These are phyloP conservation scores for Penicillium bialowiezense DNA, from an alignment of 495 filamentous ascomycete genomes.

Conservation along the genomic window DNA sequence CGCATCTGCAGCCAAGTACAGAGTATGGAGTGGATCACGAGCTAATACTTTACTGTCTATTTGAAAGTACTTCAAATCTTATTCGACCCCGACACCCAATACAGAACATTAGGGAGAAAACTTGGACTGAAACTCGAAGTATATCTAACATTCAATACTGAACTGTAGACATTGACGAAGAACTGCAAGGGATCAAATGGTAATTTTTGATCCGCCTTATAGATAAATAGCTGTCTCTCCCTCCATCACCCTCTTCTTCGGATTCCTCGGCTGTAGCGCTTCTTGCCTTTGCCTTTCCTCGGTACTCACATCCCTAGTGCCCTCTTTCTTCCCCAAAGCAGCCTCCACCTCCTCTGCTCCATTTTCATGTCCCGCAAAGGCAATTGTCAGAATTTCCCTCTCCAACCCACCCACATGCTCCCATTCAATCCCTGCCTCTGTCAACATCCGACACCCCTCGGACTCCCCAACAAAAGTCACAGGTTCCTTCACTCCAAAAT, in stretches of 20 bases:
- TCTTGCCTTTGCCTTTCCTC: conserved; percentile 35
- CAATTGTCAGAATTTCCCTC: conserved; percentile 73
- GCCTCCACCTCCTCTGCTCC: conserved; percentile 30
- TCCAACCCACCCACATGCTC: conserved; percentile 73
- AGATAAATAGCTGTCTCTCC: conserved; percentile 23
- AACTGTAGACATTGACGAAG: neutral
- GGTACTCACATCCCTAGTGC: conserved; percentile 33
- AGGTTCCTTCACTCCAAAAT: conserved; percentile 85
- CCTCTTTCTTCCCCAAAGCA: conserved; percentile 28
- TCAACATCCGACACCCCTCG: conserved; percentile 65
- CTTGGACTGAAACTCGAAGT: too few relatives aligned
- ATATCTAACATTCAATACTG: too few relatives aligned
- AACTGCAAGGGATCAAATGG: too few relatives aligned
- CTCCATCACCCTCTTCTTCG: conserved; percentile 50
- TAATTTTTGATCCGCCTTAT: neutral
- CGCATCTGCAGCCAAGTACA: too few relatives aligned
- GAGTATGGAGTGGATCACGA: too few relatives aligned
- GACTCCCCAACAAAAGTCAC: conserved; percentile 83
- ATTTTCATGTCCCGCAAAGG: conserved; percentile 73
- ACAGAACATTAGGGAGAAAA: too few relatives aligned
- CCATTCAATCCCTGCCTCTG: conserved; percentile 71
- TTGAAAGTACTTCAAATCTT: too few relatives aligned
- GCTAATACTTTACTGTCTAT: too few relatives aligned
- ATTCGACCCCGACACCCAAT: too few relatives aligned
- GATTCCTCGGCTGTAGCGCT: conserved; percentile 35